Conservation (phyloP, 345 rosid species). For the Eucalyptus guilfoylei region DNA sequence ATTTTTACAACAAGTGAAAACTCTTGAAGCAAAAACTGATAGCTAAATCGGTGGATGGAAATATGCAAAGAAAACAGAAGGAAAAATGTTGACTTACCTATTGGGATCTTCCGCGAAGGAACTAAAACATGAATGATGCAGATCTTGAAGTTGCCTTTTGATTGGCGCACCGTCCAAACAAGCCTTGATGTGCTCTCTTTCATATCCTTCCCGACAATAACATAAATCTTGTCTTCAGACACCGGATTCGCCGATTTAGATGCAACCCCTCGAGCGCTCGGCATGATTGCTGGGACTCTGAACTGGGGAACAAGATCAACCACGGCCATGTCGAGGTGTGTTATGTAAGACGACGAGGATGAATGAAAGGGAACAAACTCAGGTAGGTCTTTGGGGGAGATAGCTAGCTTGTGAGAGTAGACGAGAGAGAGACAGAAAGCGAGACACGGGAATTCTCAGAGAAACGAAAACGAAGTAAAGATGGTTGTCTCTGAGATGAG, state of each 20-base stretch:
- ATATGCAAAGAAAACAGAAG: background rate
- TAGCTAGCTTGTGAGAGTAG: background rate
- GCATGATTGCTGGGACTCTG: slow-evolving; percentile 12
- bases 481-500: background rate
- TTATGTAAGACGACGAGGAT: background rate
- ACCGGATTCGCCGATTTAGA: slow-evolving; percentile 24
- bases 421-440: background rate
- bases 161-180: slow-evolving; percentile 58
- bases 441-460: background rate
- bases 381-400: background rate
- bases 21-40: background rate
- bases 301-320: slow-evolving; percentile 6
- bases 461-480: background rate
- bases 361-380: background rate
- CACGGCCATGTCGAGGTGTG: background rate
- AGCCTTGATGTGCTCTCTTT: slow-evolving; percentile 39
- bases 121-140: background rate
- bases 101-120: background rate
- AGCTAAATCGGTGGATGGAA: background rate
- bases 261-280: slow-evolving; percentile 11
- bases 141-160: slow-evolving; percentile 31
- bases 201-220: slow-evolving; percentile 54
- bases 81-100: background rate
- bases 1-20: too few relatives aligned
- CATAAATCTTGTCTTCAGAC: slow-evolving; percentile 51